Percentiles rank a stretch among this genome's conserved stretches.
phyloP scores from a whole-genome alignment of 257 asterid genomes.

The Galeopsis tetrahit region DNA sequence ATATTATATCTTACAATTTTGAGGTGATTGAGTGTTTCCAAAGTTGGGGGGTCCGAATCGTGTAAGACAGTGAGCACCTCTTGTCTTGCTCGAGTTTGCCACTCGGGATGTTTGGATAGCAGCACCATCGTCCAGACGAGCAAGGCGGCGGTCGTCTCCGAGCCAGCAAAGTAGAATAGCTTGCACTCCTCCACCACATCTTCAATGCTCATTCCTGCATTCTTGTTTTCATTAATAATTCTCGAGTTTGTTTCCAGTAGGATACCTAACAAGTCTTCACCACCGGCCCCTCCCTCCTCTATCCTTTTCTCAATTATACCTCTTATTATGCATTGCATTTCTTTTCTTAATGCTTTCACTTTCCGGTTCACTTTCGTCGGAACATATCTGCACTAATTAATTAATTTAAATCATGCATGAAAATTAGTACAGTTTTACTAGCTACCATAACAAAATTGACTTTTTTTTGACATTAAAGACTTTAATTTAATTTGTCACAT shows the following conservation, averaged over 20 bases:
- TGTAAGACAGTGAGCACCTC: conserved; percentile 38
- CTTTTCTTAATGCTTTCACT: conserved; percentile 26
- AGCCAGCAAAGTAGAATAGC: conserved; percentile 43
- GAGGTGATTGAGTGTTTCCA: conserved; percentile 38
- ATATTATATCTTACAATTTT: conserved; percentile 46
- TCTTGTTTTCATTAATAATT: conserved; percentile 31
- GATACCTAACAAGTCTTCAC: conserved; percentile 38
- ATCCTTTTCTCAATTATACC: conserved; percentile 33
- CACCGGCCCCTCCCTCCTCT: conserved; percentile 27
- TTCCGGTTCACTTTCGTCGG: conserved; percentile 38
- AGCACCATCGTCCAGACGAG: conserved; percentile 43
- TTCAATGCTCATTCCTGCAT: conserved; percentile 40
- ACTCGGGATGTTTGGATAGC: conserved; percentile 40
- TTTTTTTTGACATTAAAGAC: too few species aligned
- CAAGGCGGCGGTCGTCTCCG: conserved; percentile 40
- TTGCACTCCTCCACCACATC: conserved; percentile 46
- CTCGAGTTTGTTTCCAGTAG: conserved; percentile 37
- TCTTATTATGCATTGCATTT: conserved; percentile 20
- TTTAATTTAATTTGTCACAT: too few species aligned
- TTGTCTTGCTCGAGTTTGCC: conserved; percentile 48
- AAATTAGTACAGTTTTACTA: too few species aligned
- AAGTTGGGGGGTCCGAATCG: conserved; percentile 32
- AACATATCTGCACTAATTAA: conserved; percentile 26
- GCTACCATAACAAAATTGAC: too few species aligned
- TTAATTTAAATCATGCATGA: too few species aligned